These are phyloP conservation scores for Leccinum uliginosum DNA, from an alignment of 768 basidiomycete genomes.

Conservation along the genomic window DNA sequence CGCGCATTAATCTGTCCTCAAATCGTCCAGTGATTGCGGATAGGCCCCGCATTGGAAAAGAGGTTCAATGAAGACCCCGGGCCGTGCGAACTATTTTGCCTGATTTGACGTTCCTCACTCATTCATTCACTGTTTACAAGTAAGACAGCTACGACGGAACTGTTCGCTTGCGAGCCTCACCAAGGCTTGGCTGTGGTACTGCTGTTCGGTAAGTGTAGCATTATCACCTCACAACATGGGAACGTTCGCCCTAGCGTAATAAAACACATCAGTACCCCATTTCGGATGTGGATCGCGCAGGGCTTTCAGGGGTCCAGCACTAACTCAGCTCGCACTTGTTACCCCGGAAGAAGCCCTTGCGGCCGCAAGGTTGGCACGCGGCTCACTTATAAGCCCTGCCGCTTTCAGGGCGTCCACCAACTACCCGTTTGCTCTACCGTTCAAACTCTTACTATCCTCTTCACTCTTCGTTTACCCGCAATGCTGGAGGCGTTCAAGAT, in stretches of 20 bases:
- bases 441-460: slow-evolving; percentile 1
- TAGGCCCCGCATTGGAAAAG: neutral
- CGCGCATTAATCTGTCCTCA: neutral
- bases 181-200: neutral
- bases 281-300: slow-evolving; percentile 7
- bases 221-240: slow-evolving; percentile 8
- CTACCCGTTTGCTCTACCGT: slow-evolving; percentile 14
- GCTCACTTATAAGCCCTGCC: slow-evolving; percentile 24
- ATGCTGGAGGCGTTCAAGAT: slow-evolving; percentile 79
- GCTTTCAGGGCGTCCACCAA: slow-evolving; percentile 8
- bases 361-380: slow-evolving; percentile 29
- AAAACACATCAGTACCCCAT: slow-evolving; percentile 4
- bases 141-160: neutral
- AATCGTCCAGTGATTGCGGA: neutral
- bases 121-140: neutral
- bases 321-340: slow-evolving; percentile 18
- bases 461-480: slow-evolving; percentile 1
- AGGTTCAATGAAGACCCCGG: neutral
- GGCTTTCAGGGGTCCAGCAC: slow-evolving; percentile 17
- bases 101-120: neutral
- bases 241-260: slow-evolving; percentile 11
- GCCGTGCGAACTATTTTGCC: slow-evolving; percentile 3
- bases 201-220: slow-evolving; percentile 6
- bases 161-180: neutral
- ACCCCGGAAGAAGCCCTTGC: slow-evolving; percentile 21